These are phyloP conservation scores for Hanseniaspora vineae DNA, from an alignment of 805 yeast species.

Conservation along the genomic window DNA sequence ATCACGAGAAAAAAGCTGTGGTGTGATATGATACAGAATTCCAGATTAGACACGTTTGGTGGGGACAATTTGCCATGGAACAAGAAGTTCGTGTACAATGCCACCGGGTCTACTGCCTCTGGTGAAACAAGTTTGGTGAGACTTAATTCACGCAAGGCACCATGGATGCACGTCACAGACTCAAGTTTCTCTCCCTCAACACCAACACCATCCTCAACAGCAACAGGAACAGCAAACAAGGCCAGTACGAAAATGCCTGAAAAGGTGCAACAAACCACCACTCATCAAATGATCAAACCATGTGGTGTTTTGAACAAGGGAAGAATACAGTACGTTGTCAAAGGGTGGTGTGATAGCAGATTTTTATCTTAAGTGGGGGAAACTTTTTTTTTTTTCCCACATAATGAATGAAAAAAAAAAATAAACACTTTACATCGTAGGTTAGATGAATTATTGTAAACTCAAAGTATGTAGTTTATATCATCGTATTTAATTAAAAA, in stretches of 20 bases:
- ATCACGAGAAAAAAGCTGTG: slow-evolving; percentile 20
- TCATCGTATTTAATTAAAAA: no score
- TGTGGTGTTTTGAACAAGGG: slow-evolving; percentile 18
- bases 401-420: not conserved
- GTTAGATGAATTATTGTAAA: no score
- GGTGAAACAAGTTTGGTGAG: no score
- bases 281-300: slow-evolving; percentile 15
- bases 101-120: not conserved
- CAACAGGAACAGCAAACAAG: not conserved
- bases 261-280: not conserved
- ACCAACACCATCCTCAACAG: no score
- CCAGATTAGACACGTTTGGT: not conserved
- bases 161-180: no score
- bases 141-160: no score
- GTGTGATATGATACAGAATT: slow-evolving; percentile 16
- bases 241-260: not conserved
- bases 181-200: no score
- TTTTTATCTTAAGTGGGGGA: slow-evolving; percentile 5
- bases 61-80: not conserved
- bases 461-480: no score
- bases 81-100: slow-evolving; percentile 2
- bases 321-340: slow-evolving; percentile 20
- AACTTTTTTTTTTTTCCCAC: no score
- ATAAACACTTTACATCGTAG: not conserved
- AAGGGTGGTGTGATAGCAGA: slow-evolving; percentile 23